These are phyloP conservation scores for Pyrrhoderma lamaoense DNA, from an alignment of 1,284 basidiomycete species.

Conservation along the genomic window DNA sequence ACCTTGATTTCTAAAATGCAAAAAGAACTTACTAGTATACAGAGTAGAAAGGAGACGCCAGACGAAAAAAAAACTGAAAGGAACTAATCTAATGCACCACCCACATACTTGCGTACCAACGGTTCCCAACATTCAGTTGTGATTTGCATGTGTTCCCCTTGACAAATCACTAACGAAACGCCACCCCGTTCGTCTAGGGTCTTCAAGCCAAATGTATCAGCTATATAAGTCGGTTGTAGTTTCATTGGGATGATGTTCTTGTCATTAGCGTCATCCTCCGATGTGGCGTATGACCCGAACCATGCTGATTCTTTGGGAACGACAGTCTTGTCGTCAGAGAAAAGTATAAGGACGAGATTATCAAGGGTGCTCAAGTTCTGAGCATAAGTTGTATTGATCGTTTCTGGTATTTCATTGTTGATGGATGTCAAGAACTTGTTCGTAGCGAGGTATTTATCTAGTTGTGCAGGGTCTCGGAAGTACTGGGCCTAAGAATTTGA, in stretches of 20 bases:
- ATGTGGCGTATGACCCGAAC: slow-evolving; percentile 64
- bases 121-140: slow-evolving; percentile 49
- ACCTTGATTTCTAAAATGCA: not conserved
- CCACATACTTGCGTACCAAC: slow-evolving; percentile 42
- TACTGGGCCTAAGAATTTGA: slow-evolving; percentile 70
- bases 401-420: slow-evolving; percentile 59
- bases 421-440: slow-evolving; percentile 70
- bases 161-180: slow-evolving; percentile 62
- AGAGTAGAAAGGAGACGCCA: no score
- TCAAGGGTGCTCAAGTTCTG: slow-evolving; percentile 51
- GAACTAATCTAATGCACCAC: slow-evolving; percentile 23
- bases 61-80: not conserved
- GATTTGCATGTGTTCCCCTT: slow-evolving; percentile 83
- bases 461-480: slow-evolving; percentile 77
- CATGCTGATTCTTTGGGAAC: slow-evolving; percentile 79
- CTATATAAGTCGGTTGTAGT: slow-evolving; percentile 67
- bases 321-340: slow-evolving; percentile 67
- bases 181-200: slow-evolving; percentile 64
- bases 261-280: slow-evolving; percentile 24
- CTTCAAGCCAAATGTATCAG: slow-evolving; percentile 87
- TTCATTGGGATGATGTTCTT: slow-evolving; percentile 64
- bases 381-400: slow-evolving; percentile 54
- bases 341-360: slow-evolving; percentile 59
- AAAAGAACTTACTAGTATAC: not conserved
- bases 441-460: slow-evolving; percentile 60